Evolutionary conservation across 331 rosid genomes (phyloP), one percentile per base, ranked within the genome.

Genomic region (Spiraea crenata): DNA sequence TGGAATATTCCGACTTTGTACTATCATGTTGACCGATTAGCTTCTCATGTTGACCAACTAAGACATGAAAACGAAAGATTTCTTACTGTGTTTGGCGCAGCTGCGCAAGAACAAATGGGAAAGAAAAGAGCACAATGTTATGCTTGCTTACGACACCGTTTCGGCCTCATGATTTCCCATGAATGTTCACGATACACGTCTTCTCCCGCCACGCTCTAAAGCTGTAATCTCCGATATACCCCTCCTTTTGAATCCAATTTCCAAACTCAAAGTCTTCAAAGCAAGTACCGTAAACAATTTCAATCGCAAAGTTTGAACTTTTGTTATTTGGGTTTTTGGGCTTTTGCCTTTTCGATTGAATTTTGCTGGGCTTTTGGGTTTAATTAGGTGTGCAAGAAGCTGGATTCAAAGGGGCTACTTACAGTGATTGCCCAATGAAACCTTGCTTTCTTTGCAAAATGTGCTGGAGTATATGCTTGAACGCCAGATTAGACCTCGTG

Each of bases 401-500:
- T 15, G 98, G 98, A 0, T 93, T 93, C 68, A 88, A 84, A 77
- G 98, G 97, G 38, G 98, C 98, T 68, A 88, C 97, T 3, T 93
- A 93, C 56, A 85, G 90, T 75, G 98, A 93, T 83, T 93, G 98
- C 73, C 98, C 98, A 34, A 93, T 90, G 98, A 93, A 90, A 74
- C 98, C 98, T 15, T 90, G 98, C 76, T 93, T 90, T 82, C 92
- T 93, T 25, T 93, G 98, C 68, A 93, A 90, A 82, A 85, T 76
- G 87, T n/a, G 16, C 64, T 93, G 74, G 83, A 82, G 16, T 93
- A 90, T 77, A 90, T 91, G 59, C 88, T 90, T 57, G 92, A 90
- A 76, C 92, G 98, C 80, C 97, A 90, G 82, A 84, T 93, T 65
- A 79, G 91, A 74, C 79, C 83, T 17, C 63, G 50, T 11, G 52